Evolutionary conservation across 1,284 basidiomycete species (phyloP).

Genomic region (Takashimella tepidaria): DNA sequence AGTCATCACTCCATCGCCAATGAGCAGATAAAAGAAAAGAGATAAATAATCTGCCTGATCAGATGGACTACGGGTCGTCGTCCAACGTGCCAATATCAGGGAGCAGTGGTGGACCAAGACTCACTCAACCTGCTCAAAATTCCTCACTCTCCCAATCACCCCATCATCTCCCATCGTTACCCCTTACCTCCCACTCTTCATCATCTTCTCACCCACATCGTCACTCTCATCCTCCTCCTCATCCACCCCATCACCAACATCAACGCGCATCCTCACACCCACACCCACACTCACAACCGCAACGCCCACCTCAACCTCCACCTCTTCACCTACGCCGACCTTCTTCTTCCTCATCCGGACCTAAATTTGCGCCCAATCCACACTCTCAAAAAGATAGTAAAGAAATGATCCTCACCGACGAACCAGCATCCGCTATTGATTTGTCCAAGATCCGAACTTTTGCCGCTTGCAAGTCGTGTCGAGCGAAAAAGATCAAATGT

Average conservation of each 20-base stretch:
- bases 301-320: background rate
- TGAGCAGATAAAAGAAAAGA: too few relatives aligned
- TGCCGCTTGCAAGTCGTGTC: conserved; percentile 39
- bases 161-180: background rate
- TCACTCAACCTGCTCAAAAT: background rate
- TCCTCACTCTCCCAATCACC: background rate
- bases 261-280: background rate
- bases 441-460: conserved; percentile 38
- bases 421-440: conserved; percentile 13
- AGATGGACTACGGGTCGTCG: background rate
- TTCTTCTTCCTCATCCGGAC: background rate
- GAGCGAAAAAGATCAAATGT: conserved; percentile 43
- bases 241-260: background rate
- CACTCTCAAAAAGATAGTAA: background rate
- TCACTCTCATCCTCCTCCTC: conserved; percentile 14
- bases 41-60: too few relatives aligned
- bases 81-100: background rate
- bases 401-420: background rate
- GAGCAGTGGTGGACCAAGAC: too few relatives aligned
- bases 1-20: too few relatives aligned
- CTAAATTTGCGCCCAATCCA: background rate
- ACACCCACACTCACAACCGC: background rate
- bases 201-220: conserved; percentile 20
- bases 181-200: conserved; percentile 6
- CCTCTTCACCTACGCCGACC: too few relatives aligned